Percentiles rank a stretch among this genome's conserved stretches.
Evolutionary conservation across 345 rosid genomes (phyloP).

Genomic region (Mangifera indica): DNA sequence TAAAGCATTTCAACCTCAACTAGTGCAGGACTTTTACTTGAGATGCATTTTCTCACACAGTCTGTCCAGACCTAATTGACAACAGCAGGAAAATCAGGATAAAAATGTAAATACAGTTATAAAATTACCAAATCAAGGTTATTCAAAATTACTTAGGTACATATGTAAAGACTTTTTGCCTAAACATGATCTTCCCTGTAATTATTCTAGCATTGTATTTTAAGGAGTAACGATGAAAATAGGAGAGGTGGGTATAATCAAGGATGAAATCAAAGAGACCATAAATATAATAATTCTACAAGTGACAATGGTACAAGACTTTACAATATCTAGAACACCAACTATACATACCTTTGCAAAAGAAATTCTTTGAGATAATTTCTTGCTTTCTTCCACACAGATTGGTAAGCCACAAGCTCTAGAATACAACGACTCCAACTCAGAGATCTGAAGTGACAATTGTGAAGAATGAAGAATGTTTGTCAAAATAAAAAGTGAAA

Average conservation of each 20-base stretch:
- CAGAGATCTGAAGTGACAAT: conserved; percentile 47
- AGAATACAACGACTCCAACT: conserved; percentile 62
- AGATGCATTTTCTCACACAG: conserved; percentile 45
- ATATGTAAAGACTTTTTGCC: not conserved
- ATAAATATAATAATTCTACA: not conserved
- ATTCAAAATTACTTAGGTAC: not conserved
- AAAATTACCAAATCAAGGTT: not conserved
- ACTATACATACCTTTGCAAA: conserved; percentile 57
- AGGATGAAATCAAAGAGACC: not conserved
- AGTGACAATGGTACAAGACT: not conserved
- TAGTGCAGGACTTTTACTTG: conserved; percentile 37
- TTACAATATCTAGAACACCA: not conserved
- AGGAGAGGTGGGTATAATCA: not conserved
- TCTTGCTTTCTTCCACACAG: conserved; percentile 44
- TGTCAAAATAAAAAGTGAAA: conserved; percentile 8
- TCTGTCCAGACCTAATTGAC: conserved; percentile 57
- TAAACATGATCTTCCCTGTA: not conserved
- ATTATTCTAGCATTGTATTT: conserved; percentile 13
- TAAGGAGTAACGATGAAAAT: not conserved
- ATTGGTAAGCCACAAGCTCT: conserved; percentile 58
- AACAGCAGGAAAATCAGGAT: conserved; percentile 21
- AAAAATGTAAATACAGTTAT: conserved; percentile 7
- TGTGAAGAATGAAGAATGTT: conserved; percentile 7
- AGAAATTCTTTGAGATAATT: conserved; percentile 53
- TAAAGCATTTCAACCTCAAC: conserved; percentile 54